These are phyloP conservation scores for Schwanniomyces yamadae DNA, from an alignment of 805 yeast species.

Conservation along the genomic window DNA sequence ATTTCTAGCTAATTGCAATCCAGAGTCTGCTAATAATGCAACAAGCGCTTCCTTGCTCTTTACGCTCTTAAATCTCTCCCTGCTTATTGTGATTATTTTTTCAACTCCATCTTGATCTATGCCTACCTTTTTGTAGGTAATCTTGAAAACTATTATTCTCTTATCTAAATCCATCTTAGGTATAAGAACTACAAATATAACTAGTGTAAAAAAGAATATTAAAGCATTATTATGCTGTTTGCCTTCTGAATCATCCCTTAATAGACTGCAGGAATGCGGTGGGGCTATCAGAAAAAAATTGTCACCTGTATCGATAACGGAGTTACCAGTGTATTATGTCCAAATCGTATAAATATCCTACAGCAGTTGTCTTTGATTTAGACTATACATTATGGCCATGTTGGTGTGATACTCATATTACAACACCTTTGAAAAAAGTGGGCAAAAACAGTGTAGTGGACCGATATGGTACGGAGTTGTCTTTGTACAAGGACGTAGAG, in stretches of 20 bases:
- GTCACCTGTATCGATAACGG: no score
- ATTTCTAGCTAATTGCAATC: not conserved
- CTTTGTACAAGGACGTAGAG: constrained; percentile 68
- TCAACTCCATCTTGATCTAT: constrained; percentile 8
- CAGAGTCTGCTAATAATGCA: constrained; percentile 1
- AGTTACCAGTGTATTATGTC: no score
- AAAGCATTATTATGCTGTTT: not conserved
- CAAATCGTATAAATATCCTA: constrained; percentile 21
- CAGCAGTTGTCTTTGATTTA: constrained; percentile 66
- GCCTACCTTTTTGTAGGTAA: constrained; percentile 8
- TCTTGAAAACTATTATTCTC: constrained; percentile 11
- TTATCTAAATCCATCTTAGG: constrained; percentile 7
- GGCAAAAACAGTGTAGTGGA: constrained; percentile 46
- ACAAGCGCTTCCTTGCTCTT: constrained; percentile 13
- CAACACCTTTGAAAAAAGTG: constrained; percentile 48
- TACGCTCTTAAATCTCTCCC: constrained; percentile 10
- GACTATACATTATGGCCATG: constrained; percentile 82
- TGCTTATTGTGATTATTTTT: constrained; percentile 12
- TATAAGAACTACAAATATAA: not conserved
- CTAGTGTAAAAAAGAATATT: not conserved
- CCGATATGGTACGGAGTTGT: constrained; percentile 51
- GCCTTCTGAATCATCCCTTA: constrained; percentile 5
- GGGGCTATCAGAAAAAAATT: no score
- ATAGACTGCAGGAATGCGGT: constrained; percentile 7
- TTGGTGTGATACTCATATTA: constrained; percentile 78